A percentile compares a stretch with the other conserved stretches of the same genome.
Conservation (phyloP, 352 stramenopile genomes). For the Globisporangium recalcitrans region DNA sequence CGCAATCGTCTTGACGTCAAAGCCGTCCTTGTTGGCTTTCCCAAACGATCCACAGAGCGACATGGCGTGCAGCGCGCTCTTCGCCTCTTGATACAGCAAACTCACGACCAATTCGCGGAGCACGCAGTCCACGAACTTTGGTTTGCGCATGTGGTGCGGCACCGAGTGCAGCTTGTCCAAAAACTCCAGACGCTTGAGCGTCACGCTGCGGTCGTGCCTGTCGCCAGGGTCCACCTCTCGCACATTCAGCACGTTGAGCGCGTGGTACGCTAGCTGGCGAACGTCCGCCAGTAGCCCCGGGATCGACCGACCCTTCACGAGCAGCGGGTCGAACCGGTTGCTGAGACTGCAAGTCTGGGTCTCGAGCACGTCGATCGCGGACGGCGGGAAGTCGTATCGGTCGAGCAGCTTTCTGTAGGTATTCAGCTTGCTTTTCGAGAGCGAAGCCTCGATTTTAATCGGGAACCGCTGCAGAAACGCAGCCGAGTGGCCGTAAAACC, state of each 20-base stretch:
- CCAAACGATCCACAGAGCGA: conserved; percentile 20
- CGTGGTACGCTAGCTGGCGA: conserved; percentile 47
- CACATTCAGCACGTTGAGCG: conserved; percentile 36
- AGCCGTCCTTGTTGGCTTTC: conserved; percentile 31
- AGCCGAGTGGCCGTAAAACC: conserved; percentile 59
- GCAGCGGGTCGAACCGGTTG: conserved; percentile 52
- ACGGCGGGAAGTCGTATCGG: conserved; percentile 41
- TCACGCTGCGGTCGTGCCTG: conserved; percentile 17
- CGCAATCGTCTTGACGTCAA: conserved; percentile 44
- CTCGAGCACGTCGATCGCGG: conserved; percentile 66
- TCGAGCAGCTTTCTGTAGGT: conserved; percentile 59
- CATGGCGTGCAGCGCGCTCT: conserved; percentile 27
- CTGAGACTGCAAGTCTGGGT: conserved; percentile 35
- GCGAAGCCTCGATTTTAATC: conserved; percentile 23
- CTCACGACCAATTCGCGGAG: conserved; percentile 44
- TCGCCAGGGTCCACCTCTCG: conserved; percentile 30
- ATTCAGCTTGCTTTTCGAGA: conserved; percentile 44
- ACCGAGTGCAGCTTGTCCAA: conserved; percentile 31
- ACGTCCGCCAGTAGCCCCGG: conserved; percentile 32
- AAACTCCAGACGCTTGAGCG: conserved; percentile 21
- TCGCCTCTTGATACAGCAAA: conserved; percentile 33
- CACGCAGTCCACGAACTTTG: conserved; percentile 31
- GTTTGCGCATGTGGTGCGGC: conserved; percentile 24
- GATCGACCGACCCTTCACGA: conserved; percentile 31
- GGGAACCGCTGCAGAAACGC: conserved; percentile 50